Base-by-base conservation (phyloP, 2,329 filamentous ascomycete genomes). In the Zasmidium cellare region DNA sequence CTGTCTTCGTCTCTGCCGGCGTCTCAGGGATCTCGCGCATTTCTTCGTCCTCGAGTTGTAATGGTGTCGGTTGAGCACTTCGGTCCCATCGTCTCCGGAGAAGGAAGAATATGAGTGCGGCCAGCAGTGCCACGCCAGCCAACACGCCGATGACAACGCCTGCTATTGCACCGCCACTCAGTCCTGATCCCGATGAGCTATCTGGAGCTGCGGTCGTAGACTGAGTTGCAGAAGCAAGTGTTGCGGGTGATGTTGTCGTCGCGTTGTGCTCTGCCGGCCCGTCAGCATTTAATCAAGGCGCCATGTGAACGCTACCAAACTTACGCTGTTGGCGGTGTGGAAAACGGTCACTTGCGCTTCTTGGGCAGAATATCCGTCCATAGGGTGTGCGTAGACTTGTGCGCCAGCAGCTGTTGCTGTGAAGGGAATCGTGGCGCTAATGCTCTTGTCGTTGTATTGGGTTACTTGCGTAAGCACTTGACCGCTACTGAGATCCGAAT, bases 311-410 rank as follows among this genome's bases (percentile, higher is more conserved):
- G 25, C 22, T 18, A 16, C n/a, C 16, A 46, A 18, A 18, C 53
- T 47, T 9, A 59, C 44, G 35, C 53, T 44, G 22, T 56, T 41
- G 12, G 57, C 56, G n/a, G 56, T 31, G 44, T 53, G 38, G 2
- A 58, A 9, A 5, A 56, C 58, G n/a, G 35, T 41, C 7, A 41
- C 35, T n/a, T 14, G n/a, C 11, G 35, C 35, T 41, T 41, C 7
- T 18, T 41, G 35, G 35, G 5, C 11, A 14, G 35, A 41, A 47
- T 61, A 61, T 2, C 60, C 60, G 54, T 60, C 60, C 19, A 63
- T 63, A 3, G 58, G 57, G 48, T 58, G 55, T 3, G 60, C 58
- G 46, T 60, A 60, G 3, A 63, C 52, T 28, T 56, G 52, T 9
- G 31, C 53, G n/a, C 47, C 48, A 9, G 35, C 51, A 2, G 41